Evolutionary conservation across 2,329 filamentous ascomycete species (phyloP), one percentile per base, ranked within the genome.

Genomic region (Claviceps monticola): DNA sequence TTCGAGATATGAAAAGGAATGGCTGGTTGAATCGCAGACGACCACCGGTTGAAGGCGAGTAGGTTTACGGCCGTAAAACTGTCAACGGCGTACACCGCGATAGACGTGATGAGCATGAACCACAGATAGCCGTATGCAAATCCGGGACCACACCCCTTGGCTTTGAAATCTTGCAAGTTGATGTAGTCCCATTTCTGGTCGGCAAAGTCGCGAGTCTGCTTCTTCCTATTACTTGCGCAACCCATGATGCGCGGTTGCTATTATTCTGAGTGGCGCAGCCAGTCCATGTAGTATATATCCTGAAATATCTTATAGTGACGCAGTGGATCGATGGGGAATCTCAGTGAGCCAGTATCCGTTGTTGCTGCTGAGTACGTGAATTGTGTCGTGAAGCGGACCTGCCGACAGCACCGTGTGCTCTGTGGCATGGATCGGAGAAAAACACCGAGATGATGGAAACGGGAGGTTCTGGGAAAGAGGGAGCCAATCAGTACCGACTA

Each of bases 101-200:
- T 66, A 3, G 88, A 93, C 53, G 94, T 73, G 50, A 89, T 52
- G 45, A 91, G 76, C 59, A 88, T 85, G 53, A 93, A 74, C 78
- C 84, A 93, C 49, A 97, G 77, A 69, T 89, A 93, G 61, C 74
- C 79, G 66, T 96, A 97, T 54, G 89, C 90, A 58, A 95, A 76
- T 8, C 79, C 75, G 1, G 85, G 78, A 58, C 85, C 82, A 66
- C 85, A 89, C 14, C 87, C 91, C 34, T 78, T 82, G 2, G 86
- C 84, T 65, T 84, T 88, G 75, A 96, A 97, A 68, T 97, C 91
- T 53, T 71, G 66, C 50, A 79, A 69, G 59, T 70, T 79, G 65
- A 97, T 90, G 66, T 90, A 95, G 62, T 90, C 87, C 91, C 91
- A 97, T 74, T 89, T 86, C 71, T 93, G 88, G 68, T 96, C 91